Evolutionary conservation across 2,329 filamentous ascomycete species (phyloP).

Genomic region (Trichophyton equinum): DNA sequence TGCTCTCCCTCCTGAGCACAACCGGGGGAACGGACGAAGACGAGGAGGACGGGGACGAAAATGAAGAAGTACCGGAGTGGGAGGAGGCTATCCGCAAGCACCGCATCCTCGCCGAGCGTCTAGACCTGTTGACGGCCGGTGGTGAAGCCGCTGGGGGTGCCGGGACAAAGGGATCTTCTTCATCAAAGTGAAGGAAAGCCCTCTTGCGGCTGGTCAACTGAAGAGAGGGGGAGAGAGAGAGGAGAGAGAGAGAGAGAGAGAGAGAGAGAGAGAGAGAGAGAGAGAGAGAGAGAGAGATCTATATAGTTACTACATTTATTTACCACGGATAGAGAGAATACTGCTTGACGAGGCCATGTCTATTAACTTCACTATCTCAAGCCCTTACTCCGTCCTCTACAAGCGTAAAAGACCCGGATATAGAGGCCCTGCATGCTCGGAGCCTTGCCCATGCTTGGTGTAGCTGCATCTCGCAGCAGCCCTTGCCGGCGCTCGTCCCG

Average conservation of each 20-base stretch:
- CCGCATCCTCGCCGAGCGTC: conserved; percentile 63
- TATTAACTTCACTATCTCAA: not conserved
- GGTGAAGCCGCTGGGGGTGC: not conserved
- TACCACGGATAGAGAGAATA: too few relatives aligned
- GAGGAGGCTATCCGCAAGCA: conserved; percentile 81
- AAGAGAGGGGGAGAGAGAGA: not conserved
- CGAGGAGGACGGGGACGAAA: conserved; percentile 25
- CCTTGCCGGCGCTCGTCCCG: not conserved
- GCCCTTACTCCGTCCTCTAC: too few relatives aligned
- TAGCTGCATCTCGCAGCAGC: not conserved
- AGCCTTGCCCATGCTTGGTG: too few relatives aligned
- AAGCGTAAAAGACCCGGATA: too few relatives aligned
- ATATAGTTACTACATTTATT: too few relatives aligned
- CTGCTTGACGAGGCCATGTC: not conserved
- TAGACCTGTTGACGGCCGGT: conserved; percentile 30
- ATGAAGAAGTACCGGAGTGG: conserved; percentile 52
- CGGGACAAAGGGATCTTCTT: not conserved
- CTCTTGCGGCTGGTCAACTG: not conserved
- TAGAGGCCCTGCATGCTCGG: too few relatives aligned
- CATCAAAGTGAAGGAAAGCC: not conserved
- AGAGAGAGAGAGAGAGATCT: too few relatives aligned
- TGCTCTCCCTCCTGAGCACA: conserved; percentile 53
- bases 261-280: not conserved
- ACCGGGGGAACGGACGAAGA: conserved; percentile 33
- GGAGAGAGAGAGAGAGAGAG: too few relatives aligned